Evolutionary conservation across 495 filamentous ascomycete genomes (phyloP), one percentile per base, ranked within the genome.

Genomic region (Aspergillus funiculosus): DNA sequence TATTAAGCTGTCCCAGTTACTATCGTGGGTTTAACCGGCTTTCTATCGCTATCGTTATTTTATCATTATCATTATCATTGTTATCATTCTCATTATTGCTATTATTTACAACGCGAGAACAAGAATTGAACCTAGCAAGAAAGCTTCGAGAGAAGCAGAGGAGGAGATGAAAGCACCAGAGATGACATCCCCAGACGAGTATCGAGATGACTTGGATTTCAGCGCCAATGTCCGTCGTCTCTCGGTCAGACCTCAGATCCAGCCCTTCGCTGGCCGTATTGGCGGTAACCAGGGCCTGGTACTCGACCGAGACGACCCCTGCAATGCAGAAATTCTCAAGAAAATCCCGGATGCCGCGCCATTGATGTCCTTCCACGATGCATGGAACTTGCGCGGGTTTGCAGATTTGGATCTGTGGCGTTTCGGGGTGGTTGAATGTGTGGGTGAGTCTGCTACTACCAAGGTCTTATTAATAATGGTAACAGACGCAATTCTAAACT

Each of bases 241-340:
- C 9, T 32, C 27, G n/a, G 22, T 15, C 32, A 46, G 48, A 26
- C 51, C 56, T 6, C 37, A 38, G 3, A 50, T 57, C 17, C 48
- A 50, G n/a, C 66, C 71, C 2, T 77, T 75, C 50, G 70, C 69
- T 1, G 72, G 71, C n/a, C 68, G 73, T 10, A 46, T 75, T 10
- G 72, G 72, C 26, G 72, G 68, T 5, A 74, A 75, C 37, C 70
- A 73, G 46, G 63, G 66, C 36, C 68, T 74, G 43, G 59, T 67
- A 0, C 35, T 74, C 14, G 58, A 67, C 29, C 66, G 62, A 4
- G 51, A 57, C 43, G 66, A 73, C 43, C 58, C 63, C 1, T 51
- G 58, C 11, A 68, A 69, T 39, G 42, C 52, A 0, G 54, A 52
- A 5, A 48, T 70, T 0, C 52, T 72, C 34, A 57, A 63, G 28